A percentile compares a stretch with the other conserved stretches of the same genome.
Evolutionary conservation across 768 basidiomycete genomes (phyloP).

Genomic region (Candolleomyces aberdarensis): DNA sequence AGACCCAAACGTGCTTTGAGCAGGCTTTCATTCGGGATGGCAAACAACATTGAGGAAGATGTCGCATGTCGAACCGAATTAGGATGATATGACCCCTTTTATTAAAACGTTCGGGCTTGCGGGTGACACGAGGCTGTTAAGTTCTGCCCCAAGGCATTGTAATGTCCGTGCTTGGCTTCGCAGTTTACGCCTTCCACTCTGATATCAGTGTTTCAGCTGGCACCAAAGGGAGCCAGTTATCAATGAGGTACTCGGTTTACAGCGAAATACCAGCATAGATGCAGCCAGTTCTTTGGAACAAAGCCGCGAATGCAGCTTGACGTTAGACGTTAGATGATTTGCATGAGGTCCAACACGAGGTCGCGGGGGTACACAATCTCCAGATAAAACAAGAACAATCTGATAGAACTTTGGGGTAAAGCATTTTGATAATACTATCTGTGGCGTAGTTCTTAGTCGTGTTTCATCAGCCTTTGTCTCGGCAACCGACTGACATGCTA

Average conservation of each 20-base stretch:
- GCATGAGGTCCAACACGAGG: constrained; percentile 15
- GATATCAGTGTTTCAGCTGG: too few relatives aligned
- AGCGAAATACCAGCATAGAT: constrained; percentile 12
- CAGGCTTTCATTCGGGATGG: constrained; percentile 2
- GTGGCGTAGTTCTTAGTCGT: constrained; percentile 2
- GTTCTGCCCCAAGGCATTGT: too few relatives aligned
- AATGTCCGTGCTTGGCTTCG: too few relatives aligned
- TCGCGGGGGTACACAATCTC: constrained; percentile 1
- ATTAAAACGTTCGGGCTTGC: constrained; percentile 12
- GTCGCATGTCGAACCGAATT: not conserved
- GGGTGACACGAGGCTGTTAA: constrained; percentile 14
- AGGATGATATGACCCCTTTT: constrained; percentile 3
- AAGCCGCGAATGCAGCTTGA: not conserved
- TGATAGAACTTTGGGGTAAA: constrained; percentile 10
- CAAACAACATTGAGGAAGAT: not conserved
- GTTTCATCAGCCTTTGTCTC: not conserved
- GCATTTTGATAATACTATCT: constrained; percentile 1
- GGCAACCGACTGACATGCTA: not conserved
- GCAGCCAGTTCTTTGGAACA: not conserved
- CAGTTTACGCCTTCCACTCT: too few relatives aligned
- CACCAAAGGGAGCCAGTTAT: too few relatives aligned
- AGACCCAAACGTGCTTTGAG: not conserved
- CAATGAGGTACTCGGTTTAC: too few relatives aligned
- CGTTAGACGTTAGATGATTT: not conserved
- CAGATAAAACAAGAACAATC: constrained; percentile 13